Evolutionary conservation across 192 early-diverging fungal genomes (phyloP).

Genomic region (Umbelopsis sp.): DNA sequence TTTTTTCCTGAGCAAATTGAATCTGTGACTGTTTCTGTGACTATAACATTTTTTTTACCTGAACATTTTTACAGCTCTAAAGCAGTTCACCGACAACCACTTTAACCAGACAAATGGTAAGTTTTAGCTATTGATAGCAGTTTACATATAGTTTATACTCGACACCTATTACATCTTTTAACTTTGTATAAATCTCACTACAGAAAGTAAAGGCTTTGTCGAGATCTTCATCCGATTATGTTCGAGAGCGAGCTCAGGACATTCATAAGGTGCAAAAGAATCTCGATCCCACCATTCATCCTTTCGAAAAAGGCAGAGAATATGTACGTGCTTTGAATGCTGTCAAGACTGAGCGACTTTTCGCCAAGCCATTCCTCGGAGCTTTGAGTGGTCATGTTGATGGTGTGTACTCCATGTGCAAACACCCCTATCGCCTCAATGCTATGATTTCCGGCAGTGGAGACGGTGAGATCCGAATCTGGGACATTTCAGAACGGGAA

Average conservation of each 20-base stretch:
- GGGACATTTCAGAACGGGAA: slow-evolving; percentile 80
- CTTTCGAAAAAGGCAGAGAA: slow-evolving; percentile 93
- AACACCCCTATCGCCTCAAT: slow-evolving; percentile 88
- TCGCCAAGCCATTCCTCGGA: slow-evolving; percentile 96
- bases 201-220: slow-evolving; percentile 97
- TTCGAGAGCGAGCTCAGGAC: slow-evolving; percentile 83
- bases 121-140: neutral
- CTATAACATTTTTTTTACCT: neutral
- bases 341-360: slow-evolving; percentile 91
- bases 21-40: neutral
- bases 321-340: slow-evolving; percentile 95
- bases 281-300: slow-evolving; percentile 86
- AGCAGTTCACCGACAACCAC: neutral
- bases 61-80: neutral
- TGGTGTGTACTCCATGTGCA: slow-evolving; percentile 93
- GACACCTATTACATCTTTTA: neutral
- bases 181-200: slow-evolving; percentile 2
- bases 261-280: slow-evolving; percentile 90
- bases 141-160: too few species aligned
- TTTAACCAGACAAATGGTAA: slow-evolving; percentile 12
- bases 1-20: too few species aligned
- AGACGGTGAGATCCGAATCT: slow-evolving; percentile 94
- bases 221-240: slow-evolving; percentile 75
- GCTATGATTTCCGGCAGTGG: slow-evolving; percentile 88
- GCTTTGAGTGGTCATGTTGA: slow-evolving; percentile 91